Base-by-base conservation (phyloP, 2,329 filamentous ascomycete species). In the Dissoconium aciculare region DNA sequence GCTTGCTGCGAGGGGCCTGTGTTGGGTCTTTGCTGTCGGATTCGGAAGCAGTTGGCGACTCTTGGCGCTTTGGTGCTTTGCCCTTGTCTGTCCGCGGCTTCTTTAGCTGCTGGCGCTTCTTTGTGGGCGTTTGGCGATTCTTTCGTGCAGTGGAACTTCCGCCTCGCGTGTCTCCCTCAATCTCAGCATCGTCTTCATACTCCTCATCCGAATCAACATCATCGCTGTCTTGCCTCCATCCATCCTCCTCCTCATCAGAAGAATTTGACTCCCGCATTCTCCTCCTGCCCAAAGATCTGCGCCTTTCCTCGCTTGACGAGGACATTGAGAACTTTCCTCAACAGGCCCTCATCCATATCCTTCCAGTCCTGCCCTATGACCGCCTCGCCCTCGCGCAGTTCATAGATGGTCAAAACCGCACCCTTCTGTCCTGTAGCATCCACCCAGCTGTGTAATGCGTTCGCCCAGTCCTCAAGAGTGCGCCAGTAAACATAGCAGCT, bases 261-360 rank as follows among this genome's bases (percentile, higher is more conserved):
- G 62, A 98, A 95, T 62, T 98, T 98, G 42, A 95, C 83, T 47
- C 89, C 89, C 49, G 80, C 73, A 37, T 81, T 79, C 52, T 87
- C 83, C 47, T 87, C 84, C 32, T 73, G 71, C 17, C 87, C 87
- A 59, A 98, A 95, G 15, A 95, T 74, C 56, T 95, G 87, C 10
- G 85, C 87, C 59, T 80, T 92, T 44, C 84, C 84, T 39, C 78
- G 71, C 65, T 91, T 93, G 19, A 92, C 85, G 28, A 94, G 66
- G 29, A 89, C 65, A 37, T 71, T 69, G 28, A 98, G 64, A 21
- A 81, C 78, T 54, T 78, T 84, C 43, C 78, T 69, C 48, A 98
- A 65, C 38, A 93, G 56, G 14, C 84, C 81, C 27, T 67, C 64
- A 51, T 95, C 85, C 63, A 98, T 79, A 13, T 45, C 46, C 40